Percentiles rank a stretch among this genome's conserved stretches.
These are phyloP conservation scores for Datisca glomerata DNA, from an alignment of 306 rosid genomes.

Conservation along the genomic window DNA sequence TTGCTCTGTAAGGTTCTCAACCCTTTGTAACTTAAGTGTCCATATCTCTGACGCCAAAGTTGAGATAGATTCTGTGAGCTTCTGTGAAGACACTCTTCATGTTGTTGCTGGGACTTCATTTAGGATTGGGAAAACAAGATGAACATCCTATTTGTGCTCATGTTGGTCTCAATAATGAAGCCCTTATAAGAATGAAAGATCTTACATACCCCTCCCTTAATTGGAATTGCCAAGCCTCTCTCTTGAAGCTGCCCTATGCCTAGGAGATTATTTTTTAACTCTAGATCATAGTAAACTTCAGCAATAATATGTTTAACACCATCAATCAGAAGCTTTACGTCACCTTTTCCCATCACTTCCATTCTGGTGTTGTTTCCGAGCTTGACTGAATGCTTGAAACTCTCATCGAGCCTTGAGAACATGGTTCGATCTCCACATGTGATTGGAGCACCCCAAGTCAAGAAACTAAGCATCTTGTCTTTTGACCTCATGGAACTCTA, in stretches of 20 bases:
- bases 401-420: background rate
- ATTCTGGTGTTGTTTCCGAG: background rate
- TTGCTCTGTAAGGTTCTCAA: background rate
- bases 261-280: background rate
- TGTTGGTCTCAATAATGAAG: background rate
- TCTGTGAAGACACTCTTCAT: background rate
- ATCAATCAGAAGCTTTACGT: background rate
- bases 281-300: background rate
- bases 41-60: background rate
- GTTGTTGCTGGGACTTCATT: background rate
- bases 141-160: no score
- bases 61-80: background rate
- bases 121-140: background rate
- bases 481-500: no score
- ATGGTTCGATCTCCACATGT: background rate
- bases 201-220: background rate
- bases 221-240: no score
- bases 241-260: background rate
- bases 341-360: background rate
- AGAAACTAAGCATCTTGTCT: no score
- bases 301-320: background rate
- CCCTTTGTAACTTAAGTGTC: constrained; percentile 5
- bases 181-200: background rate
- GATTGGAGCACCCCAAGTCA: background rate
- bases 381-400: background rate